phyloP scores from a whole-genome alignment of 257 asterid genomes.

The Ehretia macrophylla region DNA sequence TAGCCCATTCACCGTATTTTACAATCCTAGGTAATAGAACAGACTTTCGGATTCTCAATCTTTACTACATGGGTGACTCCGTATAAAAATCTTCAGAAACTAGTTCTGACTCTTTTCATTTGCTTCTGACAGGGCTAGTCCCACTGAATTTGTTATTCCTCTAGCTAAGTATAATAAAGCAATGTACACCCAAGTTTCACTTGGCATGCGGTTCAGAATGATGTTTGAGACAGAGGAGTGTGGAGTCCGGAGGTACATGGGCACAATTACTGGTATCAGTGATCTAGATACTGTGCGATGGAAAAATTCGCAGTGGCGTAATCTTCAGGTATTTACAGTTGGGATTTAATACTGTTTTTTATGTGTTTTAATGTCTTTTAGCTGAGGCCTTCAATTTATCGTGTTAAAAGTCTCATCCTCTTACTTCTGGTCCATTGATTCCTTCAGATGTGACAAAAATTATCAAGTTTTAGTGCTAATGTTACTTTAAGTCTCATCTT shows the following conservation, averaged over 20 bases:
- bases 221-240: slow-evolving; percentile 98
- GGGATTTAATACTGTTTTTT: too few relatives aligned
- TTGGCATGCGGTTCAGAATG: slow-evolving; percentile 97
- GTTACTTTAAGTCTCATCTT: too few relatives aligned
- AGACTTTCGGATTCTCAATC: slow-evolving; percentile 1
- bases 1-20: slow-evolving; percentile 87
- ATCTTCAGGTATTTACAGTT: slow-evolving; percentile 66
- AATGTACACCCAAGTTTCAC: slow-evolving; percentile 78
- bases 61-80: background rate
- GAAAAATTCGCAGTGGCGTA: slow-evolving; percentile 95
- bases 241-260: slow-evolving; percentile 93
- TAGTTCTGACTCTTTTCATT: background rate
- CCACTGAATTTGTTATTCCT: slow-evolving; percentile 89
- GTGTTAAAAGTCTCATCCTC: too few relatives aligned
- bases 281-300: slow-evolving; percentile 84
- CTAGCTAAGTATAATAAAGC: slow-evolving; percentile 88
- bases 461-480: too few relatives aligned
- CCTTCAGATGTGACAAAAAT: too few relatives aligned
- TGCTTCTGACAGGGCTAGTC: slow-evolving; percentile 72
- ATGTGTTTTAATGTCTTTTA: too few relatives aligned
- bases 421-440: too few relatives aligned
- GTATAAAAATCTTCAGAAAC: too few relatives aligned
- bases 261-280: slow-evolving; percentile 70
- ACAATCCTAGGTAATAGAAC: slow-evolving; percentile 70
- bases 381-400: too few relatives aligned